Evolutionary conservation across 2,329 filamentous ascomycete genomes (phyloP), one percentile per base, ranked within the genome.

Genomic region (Trichoderma cornu-damae): DNA sequence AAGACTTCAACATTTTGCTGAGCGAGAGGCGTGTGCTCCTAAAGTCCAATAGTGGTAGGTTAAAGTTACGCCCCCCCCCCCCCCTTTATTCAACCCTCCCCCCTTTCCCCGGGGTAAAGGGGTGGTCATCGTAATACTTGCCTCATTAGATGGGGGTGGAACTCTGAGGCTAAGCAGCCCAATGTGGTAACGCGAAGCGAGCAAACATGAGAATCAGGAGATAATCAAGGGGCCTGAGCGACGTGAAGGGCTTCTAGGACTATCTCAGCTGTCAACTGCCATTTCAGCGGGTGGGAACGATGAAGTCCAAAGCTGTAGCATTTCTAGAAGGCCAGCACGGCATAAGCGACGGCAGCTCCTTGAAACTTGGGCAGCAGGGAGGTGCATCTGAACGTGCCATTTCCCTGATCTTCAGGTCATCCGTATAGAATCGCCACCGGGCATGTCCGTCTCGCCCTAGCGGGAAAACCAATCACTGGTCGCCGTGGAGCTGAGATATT

Each of bases 111-210:
- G 14, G 14, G 20, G 16, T 9, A 18, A 37, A 54, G 18, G 14
- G 44, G 37, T 40, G 46, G 38, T 16, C 37, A 52, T 57, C 40
- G 58, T 59, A 47, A 48, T 57, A 57, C 48, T 59, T 35, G 58
- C 53, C 47, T 53, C 46, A 57, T 59, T 47, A 47, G 34, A 32
- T 32, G 30, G 16, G 32, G 16, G 32, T 52, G 50, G 28, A 49
- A 52, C 38, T 12, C 28, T 30, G 11, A 48, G 2, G 28, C 30
- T 47, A 30, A 20, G 34, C 16, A 38, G 37, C 61, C 58, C 30
- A 64, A 69, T 68, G 67, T 65, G 67, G 58, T 67, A 68, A 65
- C 65, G 66, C 59, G 57, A 61, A 63, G 62, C 65, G 61, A 67
- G 63, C 65, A 66, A 32, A 40, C 59, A n/a, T 54, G 58, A 37